phyloP scores from a whole-genome alignment of 2,329 filamentous ascomycete genomes.

The Fusarium sp. region DNA sequence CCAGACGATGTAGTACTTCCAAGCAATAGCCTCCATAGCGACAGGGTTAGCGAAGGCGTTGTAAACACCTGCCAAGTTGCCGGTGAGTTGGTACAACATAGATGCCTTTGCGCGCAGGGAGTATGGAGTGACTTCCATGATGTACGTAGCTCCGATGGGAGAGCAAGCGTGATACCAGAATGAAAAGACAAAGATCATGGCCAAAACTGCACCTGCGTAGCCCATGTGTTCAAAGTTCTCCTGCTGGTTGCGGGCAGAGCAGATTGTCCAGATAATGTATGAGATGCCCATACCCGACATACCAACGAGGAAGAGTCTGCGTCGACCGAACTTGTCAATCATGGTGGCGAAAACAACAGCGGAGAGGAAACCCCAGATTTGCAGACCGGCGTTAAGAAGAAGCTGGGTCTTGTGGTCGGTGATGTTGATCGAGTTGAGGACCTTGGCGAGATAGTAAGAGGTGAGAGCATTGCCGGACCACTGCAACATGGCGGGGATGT shows the following conservation, averaged over 20 bases:
- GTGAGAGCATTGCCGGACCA: conserved; percentile 49
- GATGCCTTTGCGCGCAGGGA: conserved; percentile 47
- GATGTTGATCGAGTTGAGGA: conserved; percentile 56
- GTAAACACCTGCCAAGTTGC: conserved; percentile 47
- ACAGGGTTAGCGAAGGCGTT: conserved; percentile 60
- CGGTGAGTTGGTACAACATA: conserved; percentile 47
- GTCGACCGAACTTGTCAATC: conserved; percentile 56
- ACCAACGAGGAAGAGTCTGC: conserved; percentile 54
- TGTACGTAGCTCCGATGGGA: conserved; percentile 58
- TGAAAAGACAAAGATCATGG: conserved; percentile 46
- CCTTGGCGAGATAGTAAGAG: conserved; percentile 55
- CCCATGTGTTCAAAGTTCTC: conserved; percentile 39
- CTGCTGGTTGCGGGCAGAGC: conserved; percentile 51
- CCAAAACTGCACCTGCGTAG: conserved; percentile 59
- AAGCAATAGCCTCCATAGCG: conserved; percentile 53
- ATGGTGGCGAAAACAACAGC: conserved; percentile 52
- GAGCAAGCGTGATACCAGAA: conserved; percentile 51
- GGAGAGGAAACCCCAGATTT: conserved; percentile 52
- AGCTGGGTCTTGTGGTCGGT: conserved; percentile 48
- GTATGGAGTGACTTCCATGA: conserved; percentile 57
- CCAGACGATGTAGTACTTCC: conserved; percentile 60
- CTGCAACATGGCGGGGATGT: conserved; percentile 48
- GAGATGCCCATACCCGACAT: conserved; percentile 51
- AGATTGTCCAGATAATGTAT: conserved; percentile 56
- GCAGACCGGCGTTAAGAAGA: conserved; percentile 46